Evolutionary conservation across 2,329 filamentous ascomycete species (phyloP).

Genomic region (Rosellinia necatrix): DNA sequence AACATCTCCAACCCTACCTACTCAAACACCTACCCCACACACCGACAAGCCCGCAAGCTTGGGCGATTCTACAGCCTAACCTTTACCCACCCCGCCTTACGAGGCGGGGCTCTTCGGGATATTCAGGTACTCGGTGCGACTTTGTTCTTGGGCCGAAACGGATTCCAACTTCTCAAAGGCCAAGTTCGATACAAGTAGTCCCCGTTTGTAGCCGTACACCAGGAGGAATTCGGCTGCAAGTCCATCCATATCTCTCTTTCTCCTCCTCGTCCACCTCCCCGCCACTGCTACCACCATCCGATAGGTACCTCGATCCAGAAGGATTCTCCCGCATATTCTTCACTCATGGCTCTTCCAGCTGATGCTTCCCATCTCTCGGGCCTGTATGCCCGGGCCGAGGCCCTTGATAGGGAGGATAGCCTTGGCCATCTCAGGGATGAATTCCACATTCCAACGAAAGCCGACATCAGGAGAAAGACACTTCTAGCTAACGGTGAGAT

Average conservation of each 20-base stretch:
- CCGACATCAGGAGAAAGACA: slow-evolving; percentile 39
- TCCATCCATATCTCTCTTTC: slow-evolving; percentile 6
- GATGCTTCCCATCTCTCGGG: slow-evolving; percentile 32
- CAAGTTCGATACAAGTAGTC: slow-evolving; percentile 13
- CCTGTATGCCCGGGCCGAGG: slow-evolving; percentile 37
- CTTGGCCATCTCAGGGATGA: slow-evolving; percentile 38
- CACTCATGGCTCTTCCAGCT: slow-evolving; percentile 31
- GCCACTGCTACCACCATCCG: slow-evolving; percentile 1
- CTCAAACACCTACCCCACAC: neutral
- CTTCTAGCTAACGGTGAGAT: slow-evolving; percentile 33
- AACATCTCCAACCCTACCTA: slow-evolving; percentile 3
- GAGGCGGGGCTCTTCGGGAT: slow-evolving; percentile 16
- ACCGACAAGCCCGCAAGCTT: neutral
- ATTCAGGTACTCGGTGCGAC: slow-evolving; percentile 4
- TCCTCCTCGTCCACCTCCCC: neutral
- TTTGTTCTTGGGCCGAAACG: slow-evolving; percentile 20
- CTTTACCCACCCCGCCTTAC: slow-evolving; percentile 7
- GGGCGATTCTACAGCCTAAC: no score
- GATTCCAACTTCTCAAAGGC: slow-evolving; percentile 11
- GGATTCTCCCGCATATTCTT: neutral
- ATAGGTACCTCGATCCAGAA: neutral
- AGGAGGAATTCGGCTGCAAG: slow-evolving; percentile 10
- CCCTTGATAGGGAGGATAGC: slow-evolving; percentile 36
- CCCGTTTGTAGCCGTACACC: slow-evolving; percentile 1
- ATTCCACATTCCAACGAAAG: slow-evolving; percentile 39